phyloP scores from a whole-genome alignment of 176 grass and related monocot species.

The Thalia dealbata region DNA sequence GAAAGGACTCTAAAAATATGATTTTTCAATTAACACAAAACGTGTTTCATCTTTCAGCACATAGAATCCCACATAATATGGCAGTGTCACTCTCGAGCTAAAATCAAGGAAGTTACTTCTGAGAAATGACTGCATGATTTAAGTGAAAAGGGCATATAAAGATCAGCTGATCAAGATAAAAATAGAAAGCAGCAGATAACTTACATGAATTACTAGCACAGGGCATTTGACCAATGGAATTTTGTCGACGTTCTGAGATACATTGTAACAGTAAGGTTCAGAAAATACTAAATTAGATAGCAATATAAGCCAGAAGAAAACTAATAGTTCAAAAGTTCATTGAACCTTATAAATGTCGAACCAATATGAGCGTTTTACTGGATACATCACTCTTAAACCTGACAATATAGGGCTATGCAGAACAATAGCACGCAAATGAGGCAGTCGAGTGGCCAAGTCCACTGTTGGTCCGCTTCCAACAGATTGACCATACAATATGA shows the following conservation, averaged over 20 bases:
- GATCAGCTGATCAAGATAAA: too few species aligned
- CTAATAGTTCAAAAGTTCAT: slow-evolving; percentile 1
- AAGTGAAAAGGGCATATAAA: not conserved
- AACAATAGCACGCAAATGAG: slow-evolving; percentile 62
- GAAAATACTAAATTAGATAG: not conserved
- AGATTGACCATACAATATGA: slow-evolving; percentile 87
- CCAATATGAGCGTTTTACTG: slow-evolving; percentile 89
- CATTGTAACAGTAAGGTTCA: slow-evolving; percentile 6
- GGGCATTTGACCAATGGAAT: slow-evolving; percentile 75
- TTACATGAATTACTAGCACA: slow-evolving; percentile 95
- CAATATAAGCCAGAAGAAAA: not conserved
- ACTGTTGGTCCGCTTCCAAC: slow-evolving; percentile 91
- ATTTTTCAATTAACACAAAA: too few species aligned
- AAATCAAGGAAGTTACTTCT: too few species aligned
- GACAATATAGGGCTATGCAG: slow-evolving; percentile 85
- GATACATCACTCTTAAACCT: slow-evolving; percentile 92
- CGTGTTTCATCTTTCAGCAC: too few species aligned
- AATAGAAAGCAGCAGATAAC: slow-evolving; percentile 23
- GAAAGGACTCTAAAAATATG: too few species aligned
- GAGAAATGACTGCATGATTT: not conserved
- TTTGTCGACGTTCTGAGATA: slow-evolving; percentile 85
- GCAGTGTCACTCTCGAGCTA: too few species aligned
- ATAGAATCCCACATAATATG: too few species aligned
- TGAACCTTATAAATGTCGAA: slow-evolving; percentile 97
- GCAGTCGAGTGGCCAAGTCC: slow-evolving; percentile 64